Base-by-base conservation (phyloP, 139 green algal genomes). In the Micractinium conductrix region DNA sequence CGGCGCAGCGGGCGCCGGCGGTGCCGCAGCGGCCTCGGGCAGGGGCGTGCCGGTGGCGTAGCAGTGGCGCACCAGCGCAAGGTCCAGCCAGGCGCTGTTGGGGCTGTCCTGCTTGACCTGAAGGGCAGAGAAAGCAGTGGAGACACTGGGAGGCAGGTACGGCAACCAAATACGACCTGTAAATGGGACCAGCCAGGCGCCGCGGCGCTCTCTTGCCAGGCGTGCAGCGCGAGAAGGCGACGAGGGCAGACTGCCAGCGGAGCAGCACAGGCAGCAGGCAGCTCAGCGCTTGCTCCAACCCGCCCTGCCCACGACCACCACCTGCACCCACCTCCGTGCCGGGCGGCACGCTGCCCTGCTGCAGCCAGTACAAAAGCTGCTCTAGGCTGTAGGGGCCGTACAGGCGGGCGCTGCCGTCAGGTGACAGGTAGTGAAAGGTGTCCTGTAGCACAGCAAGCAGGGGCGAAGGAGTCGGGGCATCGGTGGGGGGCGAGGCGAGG, bases 351-450 rank as follows among this genome's bases (percentile, higher is more conserved):
- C 72, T 55, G 8, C 76, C 76, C 76, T 82, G 37, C 26, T 28
- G n/a, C 10, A 37, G 28, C 76, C 76, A 82, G 76, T 40, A 82
- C 38, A 43, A 58, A 55, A 82, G 76, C 76, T 82, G 76, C 55
- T 72, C 37, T 30, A 82, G 33, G 8, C 58, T 35, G 38, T 55
- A 82, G 58, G 76, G 76, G 10, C 76, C 76, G 21, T 33, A 71
- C 76, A 44, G 24, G 12, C 16, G 5, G 55, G 38, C 43, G 38
- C 21, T 28, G 38, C 38, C 76, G 0, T 58, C 58, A 0, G 76
- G 53, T 4, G 62, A 58, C 7, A 82, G 76, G 38, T 82, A 82
- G 26, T 42, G 7, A 33, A 44, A 72, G 33, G 33, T 28, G 33
- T 72, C 65, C 9, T 72, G 65, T 12, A 38, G 65, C n/a, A 6